Evolutionary conservation across 345 rosid genomes (phyloP).

Genomic region (Brassica rapa): DNA sequence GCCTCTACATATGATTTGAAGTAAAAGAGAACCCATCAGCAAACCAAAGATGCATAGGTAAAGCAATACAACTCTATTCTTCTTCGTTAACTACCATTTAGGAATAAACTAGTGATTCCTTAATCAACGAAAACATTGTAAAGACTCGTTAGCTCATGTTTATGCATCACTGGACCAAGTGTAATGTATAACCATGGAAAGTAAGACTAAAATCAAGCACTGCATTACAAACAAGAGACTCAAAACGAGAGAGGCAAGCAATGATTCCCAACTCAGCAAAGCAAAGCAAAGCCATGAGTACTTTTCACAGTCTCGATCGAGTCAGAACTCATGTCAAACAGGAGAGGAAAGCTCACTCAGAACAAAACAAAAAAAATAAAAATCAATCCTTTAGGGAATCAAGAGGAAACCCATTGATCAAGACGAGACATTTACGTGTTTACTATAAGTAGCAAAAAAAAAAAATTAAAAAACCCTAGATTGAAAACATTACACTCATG

Average conservation of each 20-base stretch:
- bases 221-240: conserved; percentile 17
- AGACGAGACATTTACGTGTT: background rate
- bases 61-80: background rate
- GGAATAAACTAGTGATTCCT: background rate
- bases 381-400: background rate
- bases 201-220: background rate
- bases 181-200: conserved; percentile 11
- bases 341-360: conserved; percentile 10
- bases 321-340: conserved; percentile 11
- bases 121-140: background rate
- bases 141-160: conserved; percentile 12
- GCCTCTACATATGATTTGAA: conserved; percentile 34
- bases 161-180: background rate
- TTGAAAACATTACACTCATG: conserved; percentile 14
- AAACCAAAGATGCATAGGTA: background rate
- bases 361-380: background rate
- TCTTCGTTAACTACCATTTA: background rate
- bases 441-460: background rate
- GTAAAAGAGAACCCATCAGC: conserved; percentile 19
- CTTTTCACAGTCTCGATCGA: background rate
- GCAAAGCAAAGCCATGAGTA: conserved; percentile 7
- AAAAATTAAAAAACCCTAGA: conserved; percentile 26
- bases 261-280: conserved; percentile 14
- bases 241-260: conserved; percentile 1
- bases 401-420: background rate